A percentile compares a stretch with the other conserved stretches of the same genome.
These are phyloP conservation scores for Agrostemma githago DNA, from an alignment of 148 eudicot species.

Conservation along the genomic window DNA sequence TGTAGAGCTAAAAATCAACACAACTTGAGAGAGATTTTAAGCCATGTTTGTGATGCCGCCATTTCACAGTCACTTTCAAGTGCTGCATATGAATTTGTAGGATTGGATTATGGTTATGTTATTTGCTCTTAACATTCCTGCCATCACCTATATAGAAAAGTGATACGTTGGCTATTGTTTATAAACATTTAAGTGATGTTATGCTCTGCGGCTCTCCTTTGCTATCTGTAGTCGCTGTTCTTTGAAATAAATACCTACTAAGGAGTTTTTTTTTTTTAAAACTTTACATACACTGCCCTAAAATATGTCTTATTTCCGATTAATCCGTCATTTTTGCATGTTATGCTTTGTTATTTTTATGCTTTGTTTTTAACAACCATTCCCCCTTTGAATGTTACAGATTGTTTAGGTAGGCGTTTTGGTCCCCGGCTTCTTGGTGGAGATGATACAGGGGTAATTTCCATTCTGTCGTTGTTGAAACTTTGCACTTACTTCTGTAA, in stretches of 20 bases:
- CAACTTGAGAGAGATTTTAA: no score
- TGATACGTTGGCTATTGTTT: no score
- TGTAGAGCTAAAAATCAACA: no score
- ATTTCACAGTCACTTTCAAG: not conserved
- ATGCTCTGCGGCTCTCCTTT: not conserved
- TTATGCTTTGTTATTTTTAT: not conserved
- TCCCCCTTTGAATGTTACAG: slow-evolving; percentile 38
- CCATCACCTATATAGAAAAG: no score
- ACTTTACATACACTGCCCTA: not conserved
- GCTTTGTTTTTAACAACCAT: slow-evolving; percentile 4
- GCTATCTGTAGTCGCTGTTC: not conserved
- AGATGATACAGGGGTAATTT: slow-evolving; percentile 80
- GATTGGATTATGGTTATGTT: not conserved
- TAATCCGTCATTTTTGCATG: not conserved
- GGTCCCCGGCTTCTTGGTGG: slow-evolving; percentile 85
- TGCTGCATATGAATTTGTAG: not conserved
- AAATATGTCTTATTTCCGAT: not conserved
- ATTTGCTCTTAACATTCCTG: not conserved
- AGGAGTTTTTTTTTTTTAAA: not conserved
- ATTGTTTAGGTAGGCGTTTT: slow-evolving; percentile 91
- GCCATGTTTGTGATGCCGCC: not conserved
- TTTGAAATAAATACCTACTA: no score
- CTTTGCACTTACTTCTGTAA: not conserved
- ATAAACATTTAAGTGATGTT: not conserved
- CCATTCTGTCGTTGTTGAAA: slow-evolving; percentile 15